These are phyloP conservation scores for Pseudogymnoascus destructans DNA, from an alignment of 2,329 filamentous ascomycete genomes.

Conservation along the genomic window DNA sequence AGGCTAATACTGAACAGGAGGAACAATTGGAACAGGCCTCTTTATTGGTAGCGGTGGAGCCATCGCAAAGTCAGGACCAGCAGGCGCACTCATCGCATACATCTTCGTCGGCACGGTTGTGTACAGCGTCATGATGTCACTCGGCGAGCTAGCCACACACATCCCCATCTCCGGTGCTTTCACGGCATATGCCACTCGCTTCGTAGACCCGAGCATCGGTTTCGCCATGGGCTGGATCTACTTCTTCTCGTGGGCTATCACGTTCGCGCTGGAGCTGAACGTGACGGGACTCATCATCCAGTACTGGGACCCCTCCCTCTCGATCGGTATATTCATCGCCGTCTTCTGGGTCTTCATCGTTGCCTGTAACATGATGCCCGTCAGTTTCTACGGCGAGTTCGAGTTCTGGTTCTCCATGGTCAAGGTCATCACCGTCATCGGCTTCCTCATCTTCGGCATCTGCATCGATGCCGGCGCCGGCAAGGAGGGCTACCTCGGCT, in stretches of 20 bases:
- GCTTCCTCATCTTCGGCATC: constrained; percentile 65
- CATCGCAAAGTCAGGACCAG: constrained; percentile 50
- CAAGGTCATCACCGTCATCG: constrained; percentile 63
- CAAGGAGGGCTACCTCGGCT: constrained; percentile 57
- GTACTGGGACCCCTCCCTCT: constrained; percentile 53
- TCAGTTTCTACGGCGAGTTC: constrained; percentile 61
- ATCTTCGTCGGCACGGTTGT: constrained; percentile 58
- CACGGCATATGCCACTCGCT: constrained; percentile 61
- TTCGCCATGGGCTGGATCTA: constrained; percentile 77
- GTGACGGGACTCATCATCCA: constrained; percentile 63
- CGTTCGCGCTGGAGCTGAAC: constrained; percentile 59
- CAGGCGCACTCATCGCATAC: constrained; percentile 54
- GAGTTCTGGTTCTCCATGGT: constrained; percentile 69
- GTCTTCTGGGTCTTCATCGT: constrained; percentile 63
- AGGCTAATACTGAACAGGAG: constrained; percentile 27
- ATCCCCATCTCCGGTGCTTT: constrained; percentile 68
- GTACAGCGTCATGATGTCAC: constrained; percentile 59
- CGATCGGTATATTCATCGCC: constrained; percentile 58
- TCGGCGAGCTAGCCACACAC: constrained; percentile 64
- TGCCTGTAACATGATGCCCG: constrained; percentile 54
- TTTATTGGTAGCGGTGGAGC: constrained; percentile 56
- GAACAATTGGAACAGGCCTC: constrained; percentile 59
- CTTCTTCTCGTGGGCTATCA: constrained; percentile 67
- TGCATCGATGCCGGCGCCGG: constrained; percentile 62
- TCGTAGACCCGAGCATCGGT: constrained; percentile 58